Evolutionary conservation across 768 basidiomycete genomes (phyloP), one percentile per base, ranked within the genome.

Genomic region (Boletus eberwhitei): DNA sequence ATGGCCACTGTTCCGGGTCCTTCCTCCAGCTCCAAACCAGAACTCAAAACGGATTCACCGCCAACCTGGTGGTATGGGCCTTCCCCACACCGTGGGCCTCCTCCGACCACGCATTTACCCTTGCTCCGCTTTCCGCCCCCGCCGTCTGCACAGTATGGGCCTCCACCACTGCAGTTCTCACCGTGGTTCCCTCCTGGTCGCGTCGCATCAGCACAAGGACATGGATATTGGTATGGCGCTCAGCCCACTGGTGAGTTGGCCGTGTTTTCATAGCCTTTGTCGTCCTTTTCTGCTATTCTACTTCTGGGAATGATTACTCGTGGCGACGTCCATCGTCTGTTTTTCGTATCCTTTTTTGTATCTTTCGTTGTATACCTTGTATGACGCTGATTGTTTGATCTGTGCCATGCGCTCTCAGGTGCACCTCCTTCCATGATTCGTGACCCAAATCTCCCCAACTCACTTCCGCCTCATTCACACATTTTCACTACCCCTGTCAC

Each of bases 171-270:
- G 16, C 64, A 59, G 1, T 55, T 57, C 26, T 46, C 64, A 4
- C 36, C 63, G 0, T 66, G 64, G 54, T 51, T 63, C 35, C 60
- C 63, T 21, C 47, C 46, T 24, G 40, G 54, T 41, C 55, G 43
- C 7, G 53, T 52, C 26, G 29, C 45, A 3, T 48, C 59, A 11
- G 48, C 39, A 41, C 65, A 57, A 45, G 55, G 63, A 8, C 54
- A 63, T 31, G 63, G 60, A 21, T 62, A 53, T 54, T 66, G 66
- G 66, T 66, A 58, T 48, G 52, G 59, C 35, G 5, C 53, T 5
- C 59, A 51, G n/a, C 42, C 55, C 5, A 41, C 40, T 14, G 66
- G 65, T 66, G 58, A 65, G 65, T 63, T 36, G 43, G 17, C 17
- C 2, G 9, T 49, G 24, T 54, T 32, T 62, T 48, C n/a, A 34